These are phyloP conservation scores for Penicillium sp. DNA, from an alignment of 2,329 filamentous ascomycete genomes.

Conservation along the genomic window DNA sequence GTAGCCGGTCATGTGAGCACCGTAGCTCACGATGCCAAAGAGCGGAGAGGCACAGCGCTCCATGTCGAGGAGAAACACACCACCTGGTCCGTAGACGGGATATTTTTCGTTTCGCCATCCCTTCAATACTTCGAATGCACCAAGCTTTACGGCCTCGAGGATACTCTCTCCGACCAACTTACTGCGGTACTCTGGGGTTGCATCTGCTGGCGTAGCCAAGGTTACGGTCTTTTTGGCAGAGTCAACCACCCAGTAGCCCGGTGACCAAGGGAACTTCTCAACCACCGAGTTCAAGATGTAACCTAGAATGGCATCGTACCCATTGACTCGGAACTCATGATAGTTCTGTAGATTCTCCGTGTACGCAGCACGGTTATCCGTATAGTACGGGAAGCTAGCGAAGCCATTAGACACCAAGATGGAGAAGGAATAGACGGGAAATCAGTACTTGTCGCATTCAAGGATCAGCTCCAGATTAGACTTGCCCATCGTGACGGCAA, in stretches of 20 bases:
- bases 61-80: constrained; percentile 65
- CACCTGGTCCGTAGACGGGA: constrained; percentile 67
- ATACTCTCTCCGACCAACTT: constrained; percentile 58
- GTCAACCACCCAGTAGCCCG: constrained; percentile 62
- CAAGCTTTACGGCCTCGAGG: constrained; percentile 66
- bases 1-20: constrained; percentile 78
- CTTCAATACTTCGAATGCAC: constrained; percentile 69
- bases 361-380: constrained; percentile 59
- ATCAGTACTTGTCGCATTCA: constrained; percentile 55
- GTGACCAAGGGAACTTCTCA: constrained; percentile 47
- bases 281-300: constrained; percentile 55
- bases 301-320: constrained; percentile 63
- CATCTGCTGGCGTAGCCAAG: constrained; percentile 55
- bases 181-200: constrained; percentile 64
- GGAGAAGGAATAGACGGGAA: neutral
- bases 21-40: constrained; percentile 75
- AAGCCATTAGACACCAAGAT: constrained; percentile 15
- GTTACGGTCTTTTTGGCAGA: constrained; percentile 61
- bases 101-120: constrained; percentile 82
- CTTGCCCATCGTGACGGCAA: constrained; percentile 30
- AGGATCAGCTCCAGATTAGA: constrained; percentile 56
- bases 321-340: constrained; percentile 65
- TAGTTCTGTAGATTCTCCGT: constrained; percentile 54
- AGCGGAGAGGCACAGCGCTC: constrained; percentile 74
- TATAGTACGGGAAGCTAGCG: constrained; percentile 73